These are phyloP conservation scores for Parastagonospora avenae DNA, from an alignment of 2,329 filamentous ascomycete species.

Conservation along the genomic window DNA sequence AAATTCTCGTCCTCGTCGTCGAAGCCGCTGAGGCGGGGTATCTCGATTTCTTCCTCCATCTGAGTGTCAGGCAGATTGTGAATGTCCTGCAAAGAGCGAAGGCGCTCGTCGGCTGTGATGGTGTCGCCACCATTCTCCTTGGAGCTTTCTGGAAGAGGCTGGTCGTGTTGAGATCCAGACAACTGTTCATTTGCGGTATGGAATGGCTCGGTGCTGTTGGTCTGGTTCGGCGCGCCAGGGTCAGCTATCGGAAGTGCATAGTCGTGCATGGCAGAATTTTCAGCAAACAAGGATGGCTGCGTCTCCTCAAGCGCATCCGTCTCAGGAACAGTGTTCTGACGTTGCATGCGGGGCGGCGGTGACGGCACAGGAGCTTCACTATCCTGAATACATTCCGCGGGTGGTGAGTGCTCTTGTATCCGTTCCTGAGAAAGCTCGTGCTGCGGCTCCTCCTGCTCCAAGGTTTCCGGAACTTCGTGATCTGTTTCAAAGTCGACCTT, in stretches of 20 bases:
- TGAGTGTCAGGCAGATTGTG: slow-evolving; percentile 43
- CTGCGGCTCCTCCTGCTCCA: slow-evolving; percentile 14
- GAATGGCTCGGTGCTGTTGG: slow-evolving; percentile 28
- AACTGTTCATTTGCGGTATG: slow-evolving; percentile 49
- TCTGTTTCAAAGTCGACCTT: slow-evolving; percentile 13
- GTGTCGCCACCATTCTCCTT: slow-evolving; percentile 21
- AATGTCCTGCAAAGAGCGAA: slow-evolving; percentile 44
- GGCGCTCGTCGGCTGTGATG: slow-evolving; percentile 10
- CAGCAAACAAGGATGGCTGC: slow-evolving; percentile 33
- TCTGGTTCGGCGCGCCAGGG: slow-evolving; percentile 7
- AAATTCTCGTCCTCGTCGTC: slow-evolving; percentile 40
- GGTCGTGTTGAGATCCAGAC: slow-evolving; percentile 27
- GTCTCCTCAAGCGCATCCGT: slow-evolving; percentile 43
- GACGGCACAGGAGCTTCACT: not conserved
- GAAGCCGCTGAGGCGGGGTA: slow-evolving; percentile 40
- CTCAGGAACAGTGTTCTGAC: slow-evolving; percentile 39
- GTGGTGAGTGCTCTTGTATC: slow-evolving; percentile 1
- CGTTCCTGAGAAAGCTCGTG: slow-evolving; percentile 6
- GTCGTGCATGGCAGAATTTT: not conserved
- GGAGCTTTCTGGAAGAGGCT: slow-evolving; percentile 12
- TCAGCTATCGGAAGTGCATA: not conserved
- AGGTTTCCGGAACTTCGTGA: slow-evolving; percentile 31
- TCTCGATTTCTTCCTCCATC: slow-evolving; percentile 39
- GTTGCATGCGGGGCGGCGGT: slow-evolving; percentile 20
- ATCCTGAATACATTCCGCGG: not conserved